phyloP scores from a whole-genome alignment of 2,329 filamentous ascomycete species.

The Colletotrichum sp. region DNA sequence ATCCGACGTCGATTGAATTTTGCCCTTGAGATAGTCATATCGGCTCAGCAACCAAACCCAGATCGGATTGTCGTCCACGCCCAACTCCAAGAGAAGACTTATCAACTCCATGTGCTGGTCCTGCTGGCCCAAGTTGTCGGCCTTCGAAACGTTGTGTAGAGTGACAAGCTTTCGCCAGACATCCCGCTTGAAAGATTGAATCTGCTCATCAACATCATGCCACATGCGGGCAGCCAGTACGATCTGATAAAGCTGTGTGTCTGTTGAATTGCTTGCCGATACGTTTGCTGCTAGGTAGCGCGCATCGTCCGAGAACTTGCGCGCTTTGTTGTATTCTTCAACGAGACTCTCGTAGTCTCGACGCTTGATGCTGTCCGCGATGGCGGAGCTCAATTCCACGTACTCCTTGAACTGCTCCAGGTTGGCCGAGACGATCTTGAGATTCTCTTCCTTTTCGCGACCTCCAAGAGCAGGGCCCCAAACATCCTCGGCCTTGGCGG shows the following conservation, averaged over 20 bases:
- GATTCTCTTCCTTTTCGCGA: slow-evolving; percentile 85
- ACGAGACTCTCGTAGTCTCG: slow-evolving; percentile 89
- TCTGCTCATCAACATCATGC: slow-evolving; percentile 88
- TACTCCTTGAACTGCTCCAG: slow-evolving; percentile 82
- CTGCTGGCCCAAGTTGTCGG: slow-evolving; percentile 60
- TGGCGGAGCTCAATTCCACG: slow-evolving; percentile 78
- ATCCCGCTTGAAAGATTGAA: slow-evolving; percentile 86
- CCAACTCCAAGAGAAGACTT: slow-evolving; percentile 85
- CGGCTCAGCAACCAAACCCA: slow-evolving; percentile 94
- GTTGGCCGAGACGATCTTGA: slow-evolving; percentile 78
- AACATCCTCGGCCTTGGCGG: slow-evolving; percentile 93
- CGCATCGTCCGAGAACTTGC: slow-evolving; percentile 80
- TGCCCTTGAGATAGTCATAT: slow-evolving; percentile 87
- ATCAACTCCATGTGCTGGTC: slow-evolving; percentile 94
- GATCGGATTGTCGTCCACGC: slow-evolving; percentile 94
- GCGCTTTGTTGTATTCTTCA: slow-evolving; percentile 85
- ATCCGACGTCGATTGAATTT: slow-evolving; percentile 80
- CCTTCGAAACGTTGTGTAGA: slow-evolving; percentile 62
- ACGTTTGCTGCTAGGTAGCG: slow-evolving; percentile 65
- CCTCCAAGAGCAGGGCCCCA: slow-evolving; percentile 95
- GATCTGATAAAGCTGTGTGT: slow-evolving; percentile 84
- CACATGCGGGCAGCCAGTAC: slow-evolving; percentile 92
- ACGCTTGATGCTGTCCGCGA: slow-evolving; percentile 86
- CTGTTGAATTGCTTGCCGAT: slow-evolving; percentile 65
- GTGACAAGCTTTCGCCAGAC: slow-evolving; percentile 83